Conservation (phyloP, 495 filamentous ascomycete species). For the Penicillium lividum region DNA sequence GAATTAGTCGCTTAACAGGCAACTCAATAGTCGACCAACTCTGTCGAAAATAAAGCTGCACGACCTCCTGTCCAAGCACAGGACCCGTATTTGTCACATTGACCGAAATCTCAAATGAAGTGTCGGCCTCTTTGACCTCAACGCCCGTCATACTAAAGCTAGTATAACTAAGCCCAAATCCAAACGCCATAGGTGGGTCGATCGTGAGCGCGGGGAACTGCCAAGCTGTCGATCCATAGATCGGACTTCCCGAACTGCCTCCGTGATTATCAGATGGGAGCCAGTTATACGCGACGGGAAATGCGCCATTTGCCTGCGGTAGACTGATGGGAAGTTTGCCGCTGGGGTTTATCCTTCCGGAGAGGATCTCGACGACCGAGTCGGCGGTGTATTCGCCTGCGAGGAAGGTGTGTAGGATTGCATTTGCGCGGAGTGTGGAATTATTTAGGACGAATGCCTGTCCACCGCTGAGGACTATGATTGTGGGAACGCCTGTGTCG, state of each 20-base stretch:
- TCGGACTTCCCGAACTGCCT: not conserved
- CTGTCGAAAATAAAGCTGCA: constrained; percentile 3
- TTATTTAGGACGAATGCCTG: constrained; percentile 6
- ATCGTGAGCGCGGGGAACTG: constrained; percentile 3
- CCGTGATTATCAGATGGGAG: constrained; percentile 4
- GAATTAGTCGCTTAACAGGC: constrained; percentile 2
- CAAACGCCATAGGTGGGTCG: not conserved
- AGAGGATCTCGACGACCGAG: not conserved
- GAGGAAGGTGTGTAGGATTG: constrained; percentile 4
- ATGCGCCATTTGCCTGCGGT: constrained; percentile 5
- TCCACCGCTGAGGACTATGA: not conserved
- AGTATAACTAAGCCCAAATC: constrained; percentile 7
- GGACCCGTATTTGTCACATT: not conserved
- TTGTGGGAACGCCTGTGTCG: constrained; percentile 1
- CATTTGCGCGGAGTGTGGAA: constrained; percentile 5
- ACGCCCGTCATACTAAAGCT: not conserved
- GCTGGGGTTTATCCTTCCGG: not conserved
- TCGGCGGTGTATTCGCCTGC: constrained; percentile 4
- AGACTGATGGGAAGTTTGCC: constrained; percentile 5
- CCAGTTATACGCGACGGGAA: constrained; percentile 6
- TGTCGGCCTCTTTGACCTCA: not conserved
- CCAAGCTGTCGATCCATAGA: not conserved
- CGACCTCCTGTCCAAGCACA: not conserved
- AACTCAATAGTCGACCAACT: constrained; percentile 1
- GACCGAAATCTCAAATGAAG: not conserved